A percentile compares a stretch with the other conserved stretches of the same genome.
These are phyloP conservation scores for Colletotrichum agaves DNA, from an alignment of 2,329 filamentous ascomycete species.

Conservation along the genomic window DNA sequence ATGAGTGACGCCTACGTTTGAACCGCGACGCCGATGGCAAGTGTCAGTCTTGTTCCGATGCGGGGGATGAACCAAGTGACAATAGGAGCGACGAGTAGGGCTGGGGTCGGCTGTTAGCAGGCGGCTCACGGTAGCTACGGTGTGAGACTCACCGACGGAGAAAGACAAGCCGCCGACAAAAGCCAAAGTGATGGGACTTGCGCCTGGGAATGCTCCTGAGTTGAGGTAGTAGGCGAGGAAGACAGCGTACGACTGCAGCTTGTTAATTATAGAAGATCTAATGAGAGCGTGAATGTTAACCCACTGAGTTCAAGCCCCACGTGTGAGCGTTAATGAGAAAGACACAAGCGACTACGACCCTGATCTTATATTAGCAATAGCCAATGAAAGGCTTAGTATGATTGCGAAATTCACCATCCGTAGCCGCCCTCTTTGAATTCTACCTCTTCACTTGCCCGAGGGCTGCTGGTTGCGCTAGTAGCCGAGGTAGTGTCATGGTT, in stretches of 20 bases:
- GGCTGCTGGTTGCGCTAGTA: neutral
- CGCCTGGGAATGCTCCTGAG: conserved; percentile 69
- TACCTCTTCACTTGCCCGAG: conserved; percentile 31
- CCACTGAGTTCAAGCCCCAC: conserved; percentile 77
- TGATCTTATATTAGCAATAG: conserved; percentile 37
- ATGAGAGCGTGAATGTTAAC: conserved; percentile 38
- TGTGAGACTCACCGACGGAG: conserved; percentile 54
- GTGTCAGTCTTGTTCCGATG: conserved; percentile 71
- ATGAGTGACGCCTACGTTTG: conserved; percentile 54
- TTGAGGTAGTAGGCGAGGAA: conserved; percentile 68
- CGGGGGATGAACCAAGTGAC: conserved; percentile 70
- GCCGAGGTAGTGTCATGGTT: conserved; percentile 4
- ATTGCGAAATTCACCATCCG: conserved; percentile 59
- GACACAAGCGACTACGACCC: conserved; percentile 64
- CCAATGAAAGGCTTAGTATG: neutral
- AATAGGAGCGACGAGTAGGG: conserved; percentile 75
- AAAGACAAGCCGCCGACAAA: conserved; percentile 81
- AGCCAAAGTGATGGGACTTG: conserved; percentile 75
- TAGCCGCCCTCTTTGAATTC: conserved; percentile 67
- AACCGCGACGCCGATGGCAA: conserved; percentile 72
- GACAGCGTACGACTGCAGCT: conserved; percentile 61
- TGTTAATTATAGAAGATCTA: conserved; percentile 9
- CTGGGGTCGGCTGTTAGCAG: conserved; percentile 50
- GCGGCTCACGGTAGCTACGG: neutral
- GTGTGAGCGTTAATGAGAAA: conserved; percentile 75